Evolutionary conservation across 129 eudicot species (phyloP).

Genomic region (Kitagawia praeruptora): DNA sequence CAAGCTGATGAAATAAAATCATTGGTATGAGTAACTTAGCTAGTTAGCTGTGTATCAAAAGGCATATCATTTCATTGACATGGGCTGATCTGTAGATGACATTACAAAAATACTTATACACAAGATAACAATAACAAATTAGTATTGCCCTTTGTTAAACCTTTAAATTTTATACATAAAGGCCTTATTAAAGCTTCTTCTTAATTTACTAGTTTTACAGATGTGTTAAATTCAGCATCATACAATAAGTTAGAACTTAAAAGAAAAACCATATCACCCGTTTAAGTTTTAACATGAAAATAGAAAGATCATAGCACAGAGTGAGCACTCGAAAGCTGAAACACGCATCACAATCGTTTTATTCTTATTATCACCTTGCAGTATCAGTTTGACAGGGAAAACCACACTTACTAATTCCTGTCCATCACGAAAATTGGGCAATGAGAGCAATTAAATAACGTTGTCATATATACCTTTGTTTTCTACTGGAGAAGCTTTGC

Average conservation of each 20-base stretch:
- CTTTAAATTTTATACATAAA: neutral
- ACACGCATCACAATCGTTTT: neutral
- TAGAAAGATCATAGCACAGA: neutral
- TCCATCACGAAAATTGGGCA: neutral
- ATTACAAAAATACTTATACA: neutral
- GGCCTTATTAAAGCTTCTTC: neutral
- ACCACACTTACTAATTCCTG: neutral
- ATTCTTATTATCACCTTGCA: neutral
- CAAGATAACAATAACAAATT: neutral
- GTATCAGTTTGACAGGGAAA: neutral
- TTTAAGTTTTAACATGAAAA: neutral
- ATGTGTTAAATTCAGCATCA: neutral
- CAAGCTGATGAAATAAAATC: neutral
- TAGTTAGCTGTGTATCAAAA: neutral
- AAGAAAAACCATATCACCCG: neutral
- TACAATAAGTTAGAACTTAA: neutral
- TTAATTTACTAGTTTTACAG: neutral
- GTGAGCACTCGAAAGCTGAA: neutral
- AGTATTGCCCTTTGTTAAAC: neutral
- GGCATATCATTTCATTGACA: neutral
- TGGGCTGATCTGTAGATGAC: neutral
- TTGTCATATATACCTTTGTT: constrained; percentile 42
- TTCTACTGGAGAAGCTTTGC: constrained; percentile 30
- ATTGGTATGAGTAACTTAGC: neutral
- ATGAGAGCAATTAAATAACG: neutral